Percentiles rank a stretch among this genome's conserved stretches.
phyloP scores from a whole-genome alignment of 176 grass and related monocot genomes.

The Poa annua region DNA sequence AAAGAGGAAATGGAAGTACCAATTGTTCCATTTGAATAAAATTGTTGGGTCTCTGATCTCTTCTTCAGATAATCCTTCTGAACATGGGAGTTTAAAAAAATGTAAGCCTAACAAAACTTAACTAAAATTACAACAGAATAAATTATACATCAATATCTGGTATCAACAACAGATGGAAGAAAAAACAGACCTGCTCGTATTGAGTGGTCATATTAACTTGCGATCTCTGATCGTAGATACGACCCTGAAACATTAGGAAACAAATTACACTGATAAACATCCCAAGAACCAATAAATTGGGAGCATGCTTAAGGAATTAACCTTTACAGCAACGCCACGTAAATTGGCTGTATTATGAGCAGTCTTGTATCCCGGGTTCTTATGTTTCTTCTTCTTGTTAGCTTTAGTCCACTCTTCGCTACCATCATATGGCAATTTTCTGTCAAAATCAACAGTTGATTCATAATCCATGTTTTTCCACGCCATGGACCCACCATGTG shows the following conservation, averaged over 20 bases:
- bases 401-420: constrained; percentile 59
- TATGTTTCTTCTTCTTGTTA: constrained; percentile 89
- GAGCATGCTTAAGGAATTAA: constrained; percentile 45
- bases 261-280: constrained; percentile 36
- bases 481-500: constrained; percentile 51
- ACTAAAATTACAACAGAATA: constrained; percentile 5
- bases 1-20: constrained; percentile 55
- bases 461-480: constrained; percentile 79
- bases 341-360: constrained; percentile 56
- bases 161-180: constrained; percentile 4
- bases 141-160: constrained; percentile 8
- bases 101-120: background rate
- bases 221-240: constrained; percentile 56
- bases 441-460: constrained; percentile 70
- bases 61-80: constrained; percentile 90
- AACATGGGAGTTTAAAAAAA: constrained; percentile 7
- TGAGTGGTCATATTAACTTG: constrained; percentile 60
- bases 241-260: constrained; percentile 60
- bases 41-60: constrained; percentile 67
- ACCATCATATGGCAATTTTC: constrained; percentile 56
- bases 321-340: constrained; percentile 58
- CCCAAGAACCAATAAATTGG: constrained; percentile 25
- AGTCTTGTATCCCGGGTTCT: constrained; percentile 55
- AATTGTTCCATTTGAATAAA: constrained; percentile 72
- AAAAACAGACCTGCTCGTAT: constrained; percentile 68